Base-by-base conservation (phyloP, 768 basidiomycete genomes). In the Phylloporus scabripes region DNA sequence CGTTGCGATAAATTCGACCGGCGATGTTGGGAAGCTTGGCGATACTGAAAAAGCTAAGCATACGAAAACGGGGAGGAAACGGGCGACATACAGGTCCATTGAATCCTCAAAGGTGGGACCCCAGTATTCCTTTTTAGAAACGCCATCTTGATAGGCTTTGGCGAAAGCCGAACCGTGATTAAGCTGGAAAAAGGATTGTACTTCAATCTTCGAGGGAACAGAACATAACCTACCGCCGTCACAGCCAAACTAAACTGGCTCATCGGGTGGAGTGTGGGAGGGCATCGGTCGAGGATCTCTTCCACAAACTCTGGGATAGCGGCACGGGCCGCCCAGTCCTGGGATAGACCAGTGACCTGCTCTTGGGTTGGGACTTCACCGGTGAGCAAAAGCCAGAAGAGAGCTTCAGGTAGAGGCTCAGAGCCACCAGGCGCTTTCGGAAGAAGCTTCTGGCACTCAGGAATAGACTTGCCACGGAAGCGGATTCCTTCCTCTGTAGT, bases 161-260 rank as follows among this genome's bases (percentile, higher is more conserved):
- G 94, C 92, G 64, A 98, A 98, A 26, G 91, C 89, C 6, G 95
- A 97, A 70, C 96, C 85, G 70, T 97, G 94, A 77, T 91, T 92
- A 28, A 92, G 76, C 87, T 88, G 24, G 23, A 47, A 52, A 58
- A 29, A 18, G 33, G 31, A 5, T 54, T 34, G 42, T 54, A 52
- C 40, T 50, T 15, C 28, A 17, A 23, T 36, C 2, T 7, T 44
- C 24, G 28, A 24, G 10, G 50, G 39, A 26, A 42, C 26, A 1
- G 44, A 15, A 31, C 42, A 11, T 28, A 12, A 70, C 80, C 38
- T 65, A 88, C 87, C 26, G 95, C 93, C 56, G 94, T 97, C 59
- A 95, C 91, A 51, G 94, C 94, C 64, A 96, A 74, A 66, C 87
- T 87, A 74, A 98, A 96, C 73, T 98, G 95, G 70, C 88, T 92